Base-by-base conservation (phyloP, 164 flowering plant species). In the Stephania yunnanensis region DNA sequence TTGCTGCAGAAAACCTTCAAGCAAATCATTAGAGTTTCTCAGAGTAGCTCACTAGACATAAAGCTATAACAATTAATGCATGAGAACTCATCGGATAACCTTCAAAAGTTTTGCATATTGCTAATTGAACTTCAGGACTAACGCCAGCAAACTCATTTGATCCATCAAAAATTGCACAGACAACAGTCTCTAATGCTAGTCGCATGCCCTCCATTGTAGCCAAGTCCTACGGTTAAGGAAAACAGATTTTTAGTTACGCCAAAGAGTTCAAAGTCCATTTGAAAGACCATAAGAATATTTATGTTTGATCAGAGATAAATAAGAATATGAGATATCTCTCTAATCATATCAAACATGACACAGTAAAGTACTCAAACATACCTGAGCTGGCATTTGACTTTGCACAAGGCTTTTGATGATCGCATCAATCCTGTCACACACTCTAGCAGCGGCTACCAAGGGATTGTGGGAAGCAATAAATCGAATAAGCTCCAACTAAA, bases 401-500 rank as follows among this genome's bases (percentile, higher is more conserved):
- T 78, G 79, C 74, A 75, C 66, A 61, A 85, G 84, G 73, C 75
- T 84, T 72, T 79, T 87, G 73, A 96, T 84, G 70, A 89, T 82
- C 36, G 79, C 74, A 64, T 78, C 77, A 74, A 88, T 87, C 79
- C 88, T 87, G 75, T 90, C 96, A 71, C 87, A 84, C 71, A 94
- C 86, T 72, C 83, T 89, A 22, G 85, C 70, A 76, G 90, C 89
- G 75, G 97, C 91, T 69, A 89, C 45, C 10, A 90, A 73, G 72
- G 99, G 99, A 81, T 90, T 91, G 83, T 76, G 69, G 53, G 84
- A 86, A 72, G 97, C 80, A 78, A 90, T 73, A 73, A 91, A 76
- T 46, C 89, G 91, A 69, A 91, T 80, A 78, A 96, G 84, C 83
- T 96, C 98, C 83, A 89, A 77, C 99, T 96, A 90, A 82, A 86